Evolutionary conservation across 371 early-diverging fungal species (phyloP), one percentile per base, ranked within the genome.

Genomic region (Rhizopus stolonifer): DNA sequence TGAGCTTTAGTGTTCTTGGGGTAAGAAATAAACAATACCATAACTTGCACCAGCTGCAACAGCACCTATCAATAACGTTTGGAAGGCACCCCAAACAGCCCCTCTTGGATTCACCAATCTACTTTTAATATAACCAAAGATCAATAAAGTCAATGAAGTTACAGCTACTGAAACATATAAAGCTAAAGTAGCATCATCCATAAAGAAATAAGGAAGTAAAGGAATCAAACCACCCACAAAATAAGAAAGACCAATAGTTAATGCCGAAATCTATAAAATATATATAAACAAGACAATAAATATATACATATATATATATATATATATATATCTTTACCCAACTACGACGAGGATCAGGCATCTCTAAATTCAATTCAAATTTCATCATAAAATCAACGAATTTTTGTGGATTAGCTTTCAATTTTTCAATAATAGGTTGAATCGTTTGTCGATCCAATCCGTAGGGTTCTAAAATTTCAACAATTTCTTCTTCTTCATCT

Each of bases 361-460:
- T 74, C 55, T 86, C 86, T 31, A 89, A 60, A 33, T 74, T 72
- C 34, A 87, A 65, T 61, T 89, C 87, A 67, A 86, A 86, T 53
- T 81, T 77, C 89, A 89, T 89, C 86, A 89, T 86, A 52, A 89
- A 89, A 54, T 89, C 87, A 8, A 84, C 83, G 70, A 79, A 86
- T 51, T 76, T 73, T 34, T 76, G 71, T 26, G 81, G 83, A 59
- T 87, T 73, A 14, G 42, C 47, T 53, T 73, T 72, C 25, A 89
- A 64, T 26, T 69, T 69, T 13, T 70, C 67, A 46, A 89, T 69
- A n/a, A 89, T 44, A n/a, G 89, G 89, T 34, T 81, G 69, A 23
- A 85, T 58, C 1, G 77, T 70, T 8, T 70, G 56, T 8, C 76
- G 61, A 47, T 69, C 73, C 11, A 89, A 52, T 8, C 87, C 87